Evolutionary conservation across 495 filamentous ascomycete species (phyloP), one percentile per base, ranked within the genome.

Genomic region (Aspergillus nanangensis): DNA sequence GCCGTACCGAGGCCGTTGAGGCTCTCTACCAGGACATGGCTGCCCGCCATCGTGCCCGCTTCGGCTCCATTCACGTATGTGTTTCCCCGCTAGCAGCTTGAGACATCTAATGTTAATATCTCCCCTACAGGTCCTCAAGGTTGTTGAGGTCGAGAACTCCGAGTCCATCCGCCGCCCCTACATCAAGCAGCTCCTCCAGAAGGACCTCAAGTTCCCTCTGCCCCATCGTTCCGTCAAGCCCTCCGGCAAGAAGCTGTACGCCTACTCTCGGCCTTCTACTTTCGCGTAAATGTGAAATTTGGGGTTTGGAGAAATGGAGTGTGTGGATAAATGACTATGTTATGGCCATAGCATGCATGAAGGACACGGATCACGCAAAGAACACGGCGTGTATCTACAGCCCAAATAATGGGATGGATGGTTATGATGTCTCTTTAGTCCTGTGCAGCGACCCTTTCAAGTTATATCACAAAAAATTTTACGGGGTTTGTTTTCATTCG

Each of bases 1-100:
- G 87, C 65, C 82, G 93, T 70, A 86, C 83, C 52, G 92, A 90
- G 50, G 93, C 93, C 52, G 93, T 98, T 51, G 88, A 97, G 75
- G 78, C 90, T 56, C 83, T 98, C 69, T 98, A 98, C 82, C 88
- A 95, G 77, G 93, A 98, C 74, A 97, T 98, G 94, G 87, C 93
- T 63, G 91, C 94, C 69, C 87, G 94, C 64, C 93, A 98, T 79
- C 88, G 93, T 71, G 83, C 93, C 60, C 88, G 93, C 57, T 98
- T 97, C 80, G 82, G 94, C 71, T 95, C 90, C 45, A 87, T 98
- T 69, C 88, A 95, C 82, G 92, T 96, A 88, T 43, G 90, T 76
- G 10, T 31, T 13, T 14, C 40, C 14, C 17, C n/a, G n/a, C n/a
- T n/a, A n/a, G n/a, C n/a, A n/a, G n/a, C n/a, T n/a, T n/a, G n/a